Evolutionary conservation across 2,329 filamentous ascomycete species (phyloP), one percentile per base, ranked within the genome.

Genomic region (Gyromitra esculenta): DNA sequence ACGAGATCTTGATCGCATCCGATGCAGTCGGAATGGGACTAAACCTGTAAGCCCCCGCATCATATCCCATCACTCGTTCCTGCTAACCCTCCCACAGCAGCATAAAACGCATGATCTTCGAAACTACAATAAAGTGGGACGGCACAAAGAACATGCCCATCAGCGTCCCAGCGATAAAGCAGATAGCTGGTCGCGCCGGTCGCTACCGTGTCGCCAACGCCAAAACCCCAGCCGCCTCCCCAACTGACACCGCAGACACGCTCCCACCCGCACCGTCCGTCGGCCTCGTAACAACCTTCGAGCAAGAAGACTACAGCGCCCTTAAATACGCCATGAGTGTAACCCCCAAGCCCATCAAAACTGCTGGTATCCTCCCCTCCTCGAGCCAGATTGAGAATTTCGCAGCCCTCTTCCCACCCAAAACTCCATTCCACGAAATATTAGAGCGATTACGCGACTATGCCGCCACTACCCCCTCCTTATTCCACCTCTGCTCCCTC

Each of bases 1-100:
- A 97, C 82, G 96, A 99, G 82, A 96, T 90, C 80, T 86, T 99
- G 5, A 94, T 96, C 35, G 96, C 96, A 7, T 97, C 93, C 80
- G 94, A 97, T 84, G 96, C 96, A 60, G 95, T 99, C 78, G 96
- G 96, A 48, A 98, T 99, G 95, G 96, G 96, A 0, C 85, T 99
- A 25, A 99, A 99, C 81, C 84, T 99, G 83, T 94, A 90, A 84
- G 86, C 84, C 13, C 15, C 48, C 25, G 25, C 31, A 35, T 18
- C 54, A 57, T 11, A 18, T 45, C 8, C 41, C 18, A 50, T 57
- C 66, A 15, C 41, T 57, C 64, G 64, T 35, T 4, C 9, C 1
- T 25, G 48, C 39, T 68, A 13, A 59, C 21, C 21, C 68, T 82
- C 80, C 5, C 21, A 31, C 37, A 89, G 88, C 83, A 90, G 87